Base-by-base conservation (phyloP, 2,329 filamentous ascomycete genomes). In the Pseudogymnoascus sp. region DNA sequence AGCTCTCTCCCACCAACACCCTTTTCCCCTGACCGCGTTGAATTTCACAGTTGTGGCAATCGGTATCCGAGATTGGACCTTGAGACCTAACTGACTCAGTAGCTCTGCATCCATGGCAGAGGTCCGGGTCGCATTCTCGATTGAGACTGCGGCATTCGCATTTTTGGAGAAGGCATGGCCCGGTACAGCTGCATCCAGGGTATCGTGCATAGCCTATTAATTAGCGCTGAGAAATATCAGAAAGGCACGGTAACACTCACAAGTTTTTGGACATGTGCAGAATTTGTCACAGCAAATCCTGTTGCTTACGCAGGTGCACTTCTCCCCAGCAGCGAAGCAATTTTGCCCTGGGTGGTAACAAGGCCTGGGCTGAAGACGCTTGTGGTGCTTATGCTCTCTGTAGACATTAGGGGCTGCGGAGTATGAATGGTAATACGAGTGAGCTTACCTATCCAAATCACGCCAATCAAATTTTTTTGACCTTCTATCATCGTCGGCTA, bases 61-160 rank as follows among this genome's bases (percentile, higher is more conserved):
- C 16, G 6, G 28, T 33, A 14, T 19, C 5, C 5, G 16, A 10
- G 16, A 56, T 22, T 35, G 50, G 50, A 14, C 35, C 59, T 60
- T 60, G 31, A 16, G 59, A 19, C 22, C 33, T 22, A 19, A 41
- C 19, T 60, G 59, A 40, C 6, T 41, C 26, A 8, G 35, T 12
- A 11, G 12, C 33, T 3, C 5, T 38, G 14, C 59, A 40, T 40
- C 7, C 10, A 5, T 19, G 59, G 33, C 91, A 96, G 11, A 93
- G 78, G 64, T 89, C 85, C 1, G 90, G 86, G 69, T 95, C 91
- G 70, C 91, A 96, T 75, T 96, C 91, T 40, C 91, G 83, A 68
- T 90, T 89, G 61, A 91, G 79, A 69, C 83, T 80, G 19, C 86
- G 79, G 69, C 91, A 96, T 12, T 89, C 86, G 71, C 91, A 95